Base-by-base conservation (phyloP, 495 filamentous ascomycete genomes). In the Aspergillus coremiiformis region DNA sequence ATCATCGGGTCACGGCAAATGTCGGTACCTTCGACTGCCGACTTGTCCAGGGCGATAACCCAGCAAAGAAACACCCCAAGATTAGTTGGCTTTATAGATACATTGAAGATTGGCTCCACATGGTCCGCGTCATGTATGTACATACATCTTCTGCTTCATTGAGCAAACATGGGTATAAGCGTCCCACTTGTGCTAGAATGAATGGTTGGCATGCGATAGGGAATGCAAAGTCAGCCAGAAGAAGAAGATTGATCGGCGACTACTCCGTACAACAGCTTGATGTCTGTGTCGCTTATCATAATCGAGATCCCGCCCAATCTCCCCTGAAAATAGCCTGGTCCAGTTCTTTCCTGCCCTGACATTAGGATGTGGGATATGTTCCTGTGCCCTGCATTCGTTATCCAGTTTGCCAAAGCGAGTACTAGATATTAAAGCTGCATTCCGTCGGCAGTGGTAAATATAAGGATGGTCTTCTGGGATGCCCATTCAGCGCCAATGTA, bases 301-400 rank as follows among this genome's bases (percentile, higher is more conserved):
- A 90, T 91, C 54, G 89, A 93, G 63, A 79, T 89, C 39, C 89
- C 89, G 0, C 86, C 85, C 29, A 93, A 89, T 61, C 68, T 79
- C 35, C 62, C 61, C 24, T 78, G 75, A 56, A 79, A 77, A 53
- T 72, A 65, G 66, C 62, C 77, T 24, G 74, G 74, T 0, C 70
- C 71, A 69, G 73, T 79, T 72, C 57, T 65, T 81, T 17, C 78
- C 78, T 0, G 63, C 61, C 0, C 62, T 67, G 6, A 73, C 75
- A 0, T 61, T 79, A 0, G 67, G 67, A 4, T 81, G 79, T 44
- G 78, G 78, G 6, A 70, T 79, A 22, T 71, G 64, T 54, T 75
- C 71, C 5, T 71, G 11, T 71, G 67, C 17, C 78, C 72, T 0
- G 75, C 69, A 6, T 81, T 79, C 49, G 74, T 78, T 71, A 14